Evolutionary conservation across 2,329 filamentous ascomycete genomes (phyloP).

Genomic region (Aschersonia sp.): DNA sequence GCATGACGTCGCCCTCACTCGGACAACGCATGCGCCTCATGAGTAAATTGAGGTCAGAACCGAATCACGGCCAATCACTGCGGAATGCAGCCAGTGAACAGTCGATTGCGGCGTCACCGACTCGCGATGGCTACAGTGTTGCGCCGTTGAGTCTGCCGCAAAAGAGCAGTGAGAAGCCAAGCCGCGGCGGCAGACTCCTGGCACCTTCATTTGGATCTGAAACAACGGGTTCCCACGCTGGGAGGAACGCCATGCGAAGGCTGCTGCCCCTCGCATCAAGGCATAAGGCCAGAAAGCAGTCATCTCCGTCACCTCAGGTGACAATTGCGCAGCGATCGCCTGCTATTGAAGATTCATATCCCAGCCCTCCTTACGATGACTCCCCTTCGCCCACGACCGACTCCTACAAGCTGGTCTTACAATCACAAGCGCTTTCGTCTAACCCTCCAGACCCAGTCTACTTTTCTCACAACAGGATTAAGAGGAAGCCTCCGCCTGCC

Average conservation of each 20-base stretch:
- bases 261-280: conserved; percentile 10
- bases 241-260: conserved; percentile 18
- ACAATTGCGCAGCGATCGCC: not conserved
- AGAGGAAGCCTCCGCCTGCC: conserved; percentile 28
- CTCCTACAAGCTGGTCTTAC: conserved; percentile 1
- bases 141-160: conserved; percentile 41
- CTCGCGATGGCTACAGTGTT: conserved; percentile 43
- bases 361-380: conserved; percentile 19
- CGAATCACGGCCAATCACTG: conserved; percentile 33
- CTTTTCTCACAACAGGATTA: conserved; percentile 22
- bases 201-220: conserved; percentile 15
- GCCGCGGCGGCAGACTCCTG: conserved; percentile 6
- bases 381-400: conserved; percentile 10
- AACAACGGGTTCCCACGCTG: conserved; percentile 12
- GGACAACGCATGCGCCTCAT: conserved; percentile 19
- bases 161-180: conserved; percentile 30
- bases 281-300: conserved; percentile 1
- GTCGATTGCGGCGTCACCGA: conserved; percentile 45
- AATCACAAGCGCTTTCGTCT: conserved; percentile 7
- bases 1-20: conserved; percentile 10
- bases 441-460: conserved; percentile 10
- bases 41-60: conserved; percentile 20
- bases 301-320: not conserved
- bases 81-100: conserved; percentile 66
- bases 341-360: conserved; percentile 12